phyloP scores from a whole-genome alignment of 305 asterid genomes.

The Withania somnifera region DNA sequence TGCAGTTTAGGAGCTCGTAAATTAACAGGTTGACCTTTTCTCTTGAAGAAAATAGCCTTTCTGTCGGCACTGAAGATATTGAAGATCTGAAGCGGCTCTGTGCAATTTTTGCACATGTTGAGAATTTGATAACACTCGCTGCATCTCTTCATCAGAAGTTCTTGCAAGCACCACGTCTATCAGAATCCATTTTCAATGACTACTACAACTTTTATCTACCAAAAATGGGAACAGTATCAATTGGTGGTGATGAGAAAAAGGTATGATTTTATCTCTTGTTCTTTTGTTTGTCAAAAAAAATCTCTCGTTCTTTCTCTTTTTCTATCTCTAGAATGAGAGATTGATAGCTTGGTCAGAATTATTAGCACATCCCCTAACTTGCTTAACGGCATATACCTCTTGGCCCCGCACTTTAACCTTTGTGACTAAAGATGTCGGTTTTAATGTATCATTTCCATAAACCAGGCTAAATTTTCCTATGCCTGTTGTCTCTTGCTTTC shows the following conservation, averaged over 20 bases:
- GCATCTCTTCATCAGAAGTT: constrained; percentile 79
- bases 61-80: constrained; percentile 38
- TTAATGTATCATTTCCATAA: background rate
- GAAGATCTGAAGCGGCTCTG: constrained; percentile 65
- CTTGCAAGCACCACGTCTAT: constrained; percentile 59
- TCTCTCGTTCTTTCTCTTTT: background rate
- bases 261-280: constrained; percentile 18
- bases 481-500: background rate
- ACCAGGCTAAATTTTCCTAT: background rate
- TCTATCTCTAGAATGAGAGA: background rate
- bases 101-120: constrained; percentile 58
- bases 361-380: background rate
- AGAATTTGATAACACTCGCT: constrained; percentile 57
- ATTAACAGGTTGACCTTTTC: background rate
- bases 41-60: constrained; percentile 28
- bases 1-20: background rate
- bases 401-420: background rate
- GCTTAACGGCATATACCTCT: background rate
- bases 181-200: constrained; percentile 55
- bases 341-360: background rate
- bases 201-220: constrained; percentile 56
- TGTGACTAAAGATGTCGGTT: background rate
- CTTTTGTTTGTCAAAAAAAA: too few relatives aligned
- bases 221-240: constrained; percentile 55
- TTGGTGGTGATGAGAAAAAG: constrained; percentile 27